Base-by-base conservation (phyloP, 1,284 basidiomycete genomes). In the Microstroma glucosiphilum region DNA sequence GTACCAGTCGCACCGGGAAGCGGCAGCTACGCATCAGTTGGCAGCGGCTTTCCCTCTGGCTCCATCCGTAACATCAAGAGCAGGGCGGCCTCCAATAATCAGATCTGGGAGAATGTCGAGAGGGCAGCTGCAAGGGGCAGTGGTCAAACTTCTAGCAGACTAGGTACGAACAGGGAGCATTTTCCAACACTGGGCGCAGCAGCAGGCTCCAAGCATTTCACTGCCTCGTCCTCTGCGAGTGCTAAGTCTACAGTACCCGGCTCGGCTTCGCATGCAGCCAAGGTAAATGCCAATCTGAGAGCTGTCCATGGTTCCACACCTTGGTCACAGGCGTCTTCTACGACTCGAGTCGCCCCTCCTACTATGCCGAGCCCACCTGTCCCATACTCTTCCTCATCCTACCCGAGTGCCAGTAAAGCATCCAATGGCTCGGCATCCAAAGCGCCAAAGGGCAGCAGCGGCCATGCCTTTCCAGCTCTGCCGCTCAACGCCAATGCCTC, bases 101-200 rank as follows among this genome's bases (percentile, higher is more conserved):
- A 87, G 64, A 85, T 96, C 0, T 91, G 86, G 87, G 90, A 90
- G 69, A 87, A 91, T 25, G 92, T 96, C 46, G 92, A 90, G 21
- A 86, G 86, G 60, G 92, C 90, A 0, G 92, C 91, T 0, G 83
- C 83, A 2, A 37, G 37, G 40, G 60, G 60, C 19, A 26, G 46
- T 64, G 1, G 64, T 64, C 0, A 57, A 56, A 54, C 69, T 71
- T 0, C 59, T 58, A 0, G 56, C 56, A 37, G 30, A 37, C 56
- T 19, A 19, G 64, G 61, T 4, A 41, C 56, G 25, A 61, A 65
- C 7, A 57, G 65, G 0, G 63, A 69, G 56, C 69, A 73, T 41
- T 78, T 78, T 26, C 76, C 74, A 13, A 58, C 62, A 2, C 59
- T 78, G 3, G 63, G 66, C 11, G 40, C 21, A 1, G 40, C 17